These are phyloP conservation scores for Nakaseomyces kungkrabaensis DNA, from an alignment of 1,139 yeast species.

Conservation along the genomic window DNA sequence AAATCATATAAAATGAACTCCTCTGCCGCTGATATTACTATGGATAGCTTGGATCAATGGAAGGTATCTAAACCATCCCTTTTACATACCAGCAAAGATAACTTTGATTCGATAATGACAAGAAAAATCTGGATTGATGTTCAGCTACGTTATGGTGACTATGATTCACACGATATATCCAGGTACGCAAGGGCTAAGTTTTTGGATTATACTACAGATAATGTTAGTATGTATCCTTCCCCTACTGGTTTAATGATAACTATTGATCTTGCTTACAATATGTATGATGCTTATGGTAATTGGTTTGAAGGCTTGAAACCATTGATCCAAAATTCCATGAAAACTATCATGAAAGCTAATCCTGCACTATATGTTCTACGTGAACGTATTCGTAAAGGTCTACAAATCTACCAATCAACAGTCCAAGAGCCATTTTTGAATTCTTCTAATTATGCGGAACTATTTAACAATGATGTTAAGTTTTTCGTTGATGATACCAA, in stretches of 20 bases:
- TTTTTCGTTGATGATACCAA: constrained; percentile 86
- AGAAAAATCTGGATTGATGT: constrained; percentile 92
- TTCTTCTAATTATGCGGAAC: constrained; percentile 81
- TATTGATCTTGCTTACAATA: constrained; percentile 87
- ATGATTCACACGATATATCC: constrained; percentile 93
- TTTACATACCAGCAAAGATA: constrained; percentile 52
- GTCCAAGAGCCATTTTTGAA: constrained; percentile 88
- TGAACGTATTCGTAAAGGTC: constrained; percentile 87
- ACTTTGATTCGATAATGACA: constrained; percentile 35
- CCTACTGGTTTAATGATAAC: constrained; percentile 90
- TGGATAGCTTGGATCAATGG: constrained; percentile 75
- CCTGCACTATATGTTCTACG: constrained; percentile 88
- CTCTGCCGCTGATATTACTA: constrained; percentile 82
- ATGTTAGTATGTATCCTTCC: constrained; percentile 77
- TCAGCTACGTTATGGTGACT: constrained; percentile 92
- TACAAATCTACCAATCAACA: constrained; percentile 87
- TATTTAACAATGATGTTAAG: constrained; percentile 75
- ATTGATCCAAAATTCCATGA: constrained; percentile 83
- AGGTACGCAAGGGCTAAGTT: constrained; percentile 89
- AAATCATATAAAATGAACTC: constrained; percentile 97
- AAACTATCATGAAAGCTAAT: constrained; percentile 87
- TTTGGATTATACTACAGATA: constrained; percentile 86
- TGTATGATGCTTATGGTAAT: constrained; percentile 93
- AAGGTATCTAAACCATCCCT: constrained; percentile 75
- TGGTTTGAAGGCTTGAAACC: constrained; percentile 96